phyloP scores from a whole-genome alignment of 352 stramenopile species.

The Elongisporangium prolatum region DNA sequence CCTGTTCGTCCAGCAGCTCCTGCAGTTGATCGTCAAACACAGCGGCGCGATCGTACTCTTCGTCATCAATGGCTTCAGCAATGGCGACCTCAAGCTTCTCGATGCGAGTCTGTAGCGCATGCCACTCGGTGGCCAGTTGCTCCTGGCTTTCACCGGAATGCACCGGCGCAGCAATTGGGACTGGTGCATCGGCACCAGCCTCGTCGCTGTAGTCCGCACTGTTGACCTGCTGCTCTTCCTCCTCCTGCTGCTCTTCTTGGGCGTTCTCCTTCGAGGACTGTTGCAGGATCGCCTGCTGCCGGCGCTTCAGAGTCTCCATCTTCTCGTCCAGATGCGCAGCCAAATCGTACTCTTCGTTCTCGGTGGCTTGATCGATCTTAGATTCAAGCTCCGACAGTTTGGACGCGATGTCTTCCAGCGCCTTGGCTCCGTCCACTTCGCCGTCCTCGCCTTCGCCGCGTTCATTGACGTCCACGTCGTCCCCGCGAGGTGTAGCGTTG shows the following conservation, averaged over 20 bases:
- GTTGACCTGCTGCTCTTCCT: conserved; percentile 4
- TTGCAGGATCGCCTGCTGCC: conserved; percentile 34
- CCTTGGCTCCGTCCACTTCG: conserved; percentile 18
- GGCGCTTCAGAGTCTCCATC: conserved; percentile 53
- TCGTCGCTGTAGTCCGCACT: conserved; percentile 12
- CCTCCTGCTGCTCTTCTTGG: conserved; percentile 9
- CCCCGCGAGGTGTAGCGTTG: background rate
- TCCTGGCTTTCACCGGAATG: conserved; percentile 18
- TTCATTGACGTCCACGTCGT: conserved; percentile 2
- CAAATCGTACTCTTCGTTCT: conserved; percentile 80
- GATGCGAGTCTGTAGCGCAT: conserved; percentile 37
- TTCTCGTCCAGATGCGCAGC: conserved; percentile 73
- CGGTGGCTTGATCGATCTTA: conserved; percentile 70
- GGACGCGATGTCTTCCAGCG: conserved; percentile 47
- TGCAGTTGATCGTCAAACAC: conserved; percentile 44
- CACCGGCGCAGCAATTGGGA: conserved; percentile 12
- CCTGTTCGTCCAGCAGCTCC: conserved; percentile 23
- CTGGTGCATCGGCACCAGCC: background rate
- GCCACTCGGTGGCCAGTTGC: conserved; percentile 36
- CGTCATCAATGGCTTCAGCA: conserved; percentile 48
- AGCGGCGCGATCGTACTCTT: conserved; percentile 53
- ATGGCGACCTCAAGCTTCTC: conserved; percentile 62
- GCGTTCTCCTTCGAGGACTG: conserved; percentile 9
- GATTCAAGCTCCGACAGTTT: conserved; percentile 59
- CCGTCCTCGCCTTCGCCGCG: conserved; percentile 13